phyloP scores from a whole-genome alignment of 139 green algal species.

The Chlamydomonas eustigma region DNA sequence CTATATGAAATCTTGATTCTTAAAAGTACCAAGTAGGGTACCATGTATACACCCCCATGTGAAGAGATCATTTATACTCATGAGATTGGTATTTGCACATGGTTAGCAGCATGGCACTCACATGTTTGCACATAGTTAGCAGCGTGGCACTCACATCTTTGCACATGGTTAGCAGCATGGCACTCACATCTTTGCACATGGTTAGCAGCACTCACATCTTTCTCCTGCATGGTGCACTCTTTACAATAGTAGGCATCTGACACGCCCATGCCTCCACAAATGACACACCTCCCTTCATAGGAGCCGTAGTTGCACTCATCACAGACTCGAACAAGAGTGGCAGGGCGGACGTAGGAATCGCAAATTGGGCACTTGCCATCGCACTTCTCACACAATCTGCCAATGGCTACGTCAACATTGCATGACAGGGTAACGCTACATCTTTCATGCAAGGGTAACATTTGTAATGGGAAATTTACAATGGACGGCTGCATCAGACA shows the following conservation, averaged over 20 bases:
- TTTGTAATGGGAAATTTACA: too few relatives aligned
- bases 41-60: too few relatives aligned
- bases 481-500: too few relatives aligned
- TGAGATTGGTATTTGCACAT: too few relatives aligned
- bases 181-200: too few relatives aligned
- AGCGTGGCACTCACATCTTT: too few relatives aligned
- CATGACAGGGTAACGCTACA: not conserved
- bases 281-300: constrained; percentile 94
- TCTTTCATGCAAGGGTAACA: not conserved
- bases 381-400: constrained; percentile 92
- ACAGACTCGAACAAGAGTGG: constrained; percentile 94
- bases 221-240: constrained; percentile 96
- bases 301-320: constrained; percentile 99
- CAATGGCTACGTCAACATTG: constrained; percentile 72
- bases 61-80: too few relatives aligned
- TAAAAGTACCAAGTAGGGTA: too few relatives aligned
- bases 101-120: too few relatives aligned
- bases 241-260: constrained; percentile 99
- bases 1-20: too few relatives aligned
- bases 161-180: too few relatives aligned
- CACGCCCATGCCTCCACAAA: constrained; percentile 91
- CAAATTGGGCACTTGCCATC: constrained; percentile 98
- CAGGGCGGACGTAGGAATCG: constrained; percentile 93
- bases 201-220: constrained; percentile 84
- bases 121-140: too few relatives aligned